Evolutionary conservation across 805 yeast genomes (phyloP), one percentile per base, ranked within the genome.

Genomic region (Candida quercuum): DNA sequence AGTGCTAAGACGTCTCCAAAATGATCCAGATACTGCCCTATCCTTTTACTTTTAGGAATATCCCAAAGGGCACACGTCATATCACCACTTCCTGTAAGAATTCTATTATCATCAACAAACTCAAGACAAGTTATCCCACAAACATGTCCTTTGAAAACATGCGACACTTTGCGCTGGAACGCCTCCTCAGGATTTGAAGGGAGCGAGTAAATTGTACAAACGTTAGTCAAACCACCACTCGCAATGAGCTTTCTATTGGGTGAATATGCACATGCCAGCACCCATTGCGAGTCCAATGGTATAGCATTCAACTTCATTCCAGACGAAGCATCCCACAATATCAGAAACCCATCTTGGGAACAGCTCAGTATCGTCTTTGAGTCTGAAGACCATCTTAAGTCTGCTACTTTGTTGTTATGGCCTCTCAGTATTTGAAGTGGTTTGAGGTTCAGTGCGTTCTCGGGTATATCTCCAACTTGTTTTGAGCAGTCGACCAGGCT

Each of bases 51-150:
- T 46, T 74, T 75, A 9, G 70, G 66, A 18, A 86, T 67, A 57
- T 89, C 95, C 96, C 96, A 89, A 36, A 80, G 56, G 1, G 73
- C 71, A 50, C 86, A 74, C 1, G 91, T 76, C 79, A 80, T 74
- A 57, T 88, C 97, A 3, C 95, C 96, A 28, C 89, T 79, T 1
- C 81, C 72, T 0, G 95, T 84, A 14, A 87, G 51, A 0, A 86
- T 56, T 21, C 65, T 66, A 5, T 69, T 59, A 42, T 81, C 73
- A 38, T 67, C 65, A n/a, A 81, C 39, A 52, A 87, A 89, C 33
- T 76, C 79, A 43, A 85, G 69, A 46, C 79, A 86, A 0, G 91
- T 78, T 5, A 89, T 74, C 54, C 87, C 89, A 32, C 93, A 91
- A 7, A 76, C 70, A 59, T 89, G 96, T 1, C 93, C 93, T 54